Base-by-base conservation (phyloP, 768 basidiomycete genomes). In the Suillus weaverae region DNA sequence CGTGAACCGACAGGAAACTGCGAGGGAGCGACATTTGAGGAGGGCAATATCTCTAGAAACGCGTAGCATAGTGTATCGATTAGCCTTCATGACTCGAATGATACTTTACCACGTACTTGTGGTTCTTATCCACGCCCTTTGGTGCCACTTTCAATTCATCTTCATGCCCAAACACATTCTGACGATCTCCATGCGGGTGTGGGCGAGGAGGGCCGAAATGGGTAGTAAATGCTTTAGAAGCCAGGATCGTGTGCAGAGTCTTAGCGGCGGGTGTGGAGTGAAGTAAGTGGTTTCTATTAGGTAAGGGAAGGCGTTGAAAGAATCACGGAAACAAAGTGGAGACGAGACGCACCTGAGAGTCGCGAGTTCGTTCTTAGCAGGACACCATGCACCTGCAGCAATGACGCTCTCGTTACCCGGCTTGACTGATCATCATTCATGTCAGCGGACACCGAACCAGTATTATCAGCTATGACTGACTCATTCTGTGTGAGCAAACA, bases 111-210 rank as follows among this genome's bases (percentile, higher is more conserved):
- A 54, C 53, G 6, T 35, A 54, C 53, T 54, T 36, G 32, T 54
- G 53, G 4, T 54, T 54, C 32, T 54, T 33, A 35, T 54, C 32
- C 33, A 54, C 53, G 11, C 53, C 53, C 53, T 54, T 54, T 1
- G 96, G 96, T 6, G 95, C 93, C 0, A 86, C 87, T 79, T 97
- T 98, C 36, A 97, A 79, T 72, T 94, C 89, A 69, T 94, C 95
- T 2, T 96, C 94, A 63, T 76, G 73, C 0, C 97, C 96, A 74
- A 96, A 99, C 2, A 99, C 86, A 71, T 83, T 97, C 71, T 84
- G 84, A 60, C 88, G 78, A 62, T 80, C 77, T 20, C 91, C 90
- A 62, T 89, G 82, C 18, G 85, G 80, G 67, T 85, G 80, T 1
- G 86, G 87, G 59, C 77, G 80, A 0, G 94, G 81, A 61, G 86